A percentile compares a stretch with the other conserved stretches of the same genome.
These are phyloP conservation scores for Diaporthe aspalathi DNA, from an alignment of 2,329 filamentous ascomycete genomes.

Conservation along the genomic window DNA sequence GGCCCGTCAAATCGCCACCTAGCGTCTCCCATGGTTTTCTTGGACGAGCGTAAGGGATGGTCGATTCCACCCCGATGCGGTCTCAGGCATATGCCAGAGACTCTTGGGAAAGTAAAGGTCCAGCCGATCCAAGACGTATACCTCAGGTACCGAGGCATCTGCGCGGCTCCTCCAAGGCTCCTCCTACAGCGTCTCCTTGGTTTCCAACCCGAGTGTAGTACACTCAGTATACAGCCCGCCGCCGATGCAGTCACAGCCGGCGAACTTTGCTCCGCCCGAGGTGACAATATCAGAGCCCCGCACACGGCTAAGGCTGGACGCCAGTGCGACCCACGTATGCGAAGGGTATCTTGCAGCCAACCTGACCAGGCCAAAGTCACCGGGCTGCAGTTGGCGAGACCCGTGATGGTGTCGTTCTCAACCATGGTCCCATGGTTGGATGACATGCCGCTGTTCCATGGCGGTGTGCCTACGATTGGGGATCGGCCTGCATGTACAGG, in stretches of 20 bases:
- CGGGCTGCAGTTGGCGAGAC: neutral
- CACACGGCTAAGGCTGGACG: neutral
- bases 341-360: too few species aligned
- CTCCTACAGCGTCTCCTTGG: neutral
- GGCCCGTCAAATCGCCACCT: neutral
- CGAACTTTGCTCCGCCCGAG: neutral
- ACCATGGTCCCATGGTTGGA: neutral
- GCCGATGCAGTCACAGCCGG: neutral
- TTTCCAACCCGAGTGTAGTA: neutral
- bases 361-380: neutral
- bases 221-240: too few species aligned
- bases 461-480: neutral
- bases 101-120: too few species aligned
- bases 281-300: neutral
- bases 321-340: neutral
- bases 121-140: neutral
- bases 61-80: neutral
- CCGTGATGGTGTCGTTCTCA: neutral
- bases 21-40: neutral
- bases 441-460: neutral
- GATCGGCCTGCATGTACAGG: too few species aligned
- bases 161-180: too few species aligned
- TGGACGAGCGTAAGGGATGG: neutral
- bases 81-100: neutral
- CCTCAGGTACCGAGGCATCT: too few species aligned